Percentiles rank a stretch among this genome's conserved stretches.
Conservation (phyloP, 2,329 filamentous ascomycete genomes). For the Ustulina deusta region DNA sequence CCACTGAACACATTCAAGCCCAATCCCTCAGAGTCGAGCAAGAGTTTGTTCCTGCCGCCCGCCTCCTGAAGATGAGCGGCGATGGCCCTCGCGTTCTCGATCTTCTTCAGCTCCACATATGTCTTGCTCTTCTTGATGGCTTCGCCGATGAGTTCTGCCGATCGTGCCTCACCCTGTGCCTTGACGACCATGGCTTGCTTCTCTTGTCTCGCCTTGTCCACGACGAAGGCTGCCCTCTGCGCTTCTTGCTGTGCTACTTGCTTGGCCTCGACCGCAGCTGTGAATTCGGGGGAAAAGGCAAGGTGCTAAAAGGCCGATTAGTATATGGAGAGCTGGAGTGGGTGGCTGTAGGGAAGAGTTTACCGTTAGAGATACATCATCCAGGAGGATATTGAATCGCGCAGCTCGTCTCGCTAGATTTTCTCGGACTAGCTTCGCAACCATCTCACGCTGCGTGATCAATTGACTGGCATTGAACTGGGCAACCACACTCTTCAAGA, state of each 20-base stretch:
- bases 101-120: conserved; percentile 97
- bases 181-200: conserved; percentile 99
- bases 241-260: conserved; percentile 90
- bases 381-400: conserved; percentile 95
- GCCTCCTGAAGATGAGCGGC: conserved; percentile 88
- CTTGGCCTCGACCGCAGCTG: conserved; percentile 78
- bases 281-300: conserved; percentile 80
- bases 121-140: conserved; percentile 99
- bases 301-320: conserved; percentile 66
- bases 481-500: conserved; percentile 97
- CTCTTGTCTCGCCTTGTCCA: conserved; percentile 98
- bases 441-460: conserved; percentile 98
- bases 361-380: conserved; percentile 97
- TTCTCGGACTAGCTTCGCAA: conserved; percentile 89
- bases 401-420: conserved; percentile 92
- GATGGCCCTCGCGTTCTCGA: conserved; percentile 93
- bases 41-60: conserved; percentile 90
- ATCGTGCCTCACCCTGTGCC: conserved; percentile 98
- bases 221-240: conserved; percentile 94
- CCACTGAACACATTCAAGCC: conserved; percentile 84
- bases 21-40: conserved; percentile 90
- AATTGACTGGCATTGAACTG: conserved; percentile 99
- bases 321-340: conserved; percentile 15
- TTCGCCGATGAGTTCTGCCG: conserved; percentile 96
- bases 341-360: conserved; percentile 47